Evolutionary conservation across 495 filamentous ascomycete species (phyloP), one percentile per base, ranked within the genome.

Genomic region (Terfezia boudieri): DNA sequence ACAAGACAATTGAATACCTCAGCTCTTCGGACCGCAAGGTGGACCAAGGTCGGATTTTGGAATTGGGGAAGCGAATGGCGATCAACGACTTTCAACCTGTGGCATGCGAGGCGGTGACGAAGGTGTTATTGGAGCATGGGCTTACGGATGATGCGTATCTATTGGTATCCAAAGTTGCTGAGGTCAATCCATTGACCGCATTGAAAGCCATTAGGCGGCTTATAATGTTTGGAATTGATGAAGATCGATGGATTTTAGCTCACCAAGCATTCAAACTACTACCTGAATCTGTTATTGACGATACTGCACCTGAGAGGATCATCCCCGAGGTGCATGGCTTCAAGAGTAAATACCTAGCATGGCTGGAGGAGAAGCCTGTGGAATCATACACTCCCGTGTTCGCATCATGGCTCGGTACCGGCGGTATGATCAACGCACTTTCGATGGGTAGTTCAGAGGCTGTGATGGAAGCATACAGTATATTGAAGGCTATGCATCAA

Each of bases 1-100:
- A 26, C n/a, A 58, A 59, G 55, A 6, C 61, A 12, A 38, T 53
- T 37, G 35, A 53, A 4, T 61, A 59, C 55, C 36, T 61, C 14
- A 35, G 20, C 32, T 37, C 55, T 35, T 61, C 60, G 3, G 14
- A 46, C 26, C 60, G 60, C 20, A 26, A 32, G 41, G 54, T 61
- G 37, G 59, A 61, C 10, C 61, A 62, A 38, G 49, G 58, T 52
- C 52, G 60, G 26, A 58, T 55, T 36, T 50, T 61, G 50, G 52
- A 49, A 46, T 20, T 46, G 12, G 41, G 14, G 41, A 20, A 46
- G 41, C 12, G 17, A 46, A 14, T 46, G 41, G 41, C 12, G 17
- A 46, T 14, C 41, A 4, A 20, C 17, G 2, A 46, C 14, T 46
- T 46, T 46, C 14, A 46, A 4, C 17, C 41, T 46, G 14, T 2